Base-by-base conservation (phyloP, 257 asterid genomes). In the Fraxinus anomala region DNA sequence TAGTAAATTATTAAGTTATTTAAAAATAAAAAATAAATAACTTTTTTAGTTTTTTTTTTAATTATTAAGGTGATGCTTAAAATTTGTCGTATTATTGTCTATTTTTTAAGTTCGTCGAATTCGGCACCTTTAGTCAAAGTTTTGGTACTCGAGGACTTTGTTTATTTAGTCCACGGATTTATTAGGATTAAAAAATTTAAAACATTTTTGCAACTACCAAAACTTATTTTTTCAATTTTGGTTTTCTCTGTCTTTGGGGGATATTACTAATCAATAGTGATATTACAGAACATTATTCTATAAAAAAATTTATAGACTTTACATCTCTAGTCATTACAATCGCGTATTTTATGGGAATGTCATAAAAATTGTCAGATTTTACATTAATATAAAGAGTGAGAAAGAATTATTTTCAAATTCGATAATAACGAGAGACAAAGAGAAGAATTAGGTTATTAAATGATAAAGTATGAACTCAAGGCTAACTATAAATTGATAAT, bases 61-160 rank as follows among this genome's bases (percentile, higher is more conserved):
- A 28, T 28, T 5, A 26, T 24, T 63, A 26, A 24, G 69, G 69
- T 10, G 69, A 63, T 24, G 34, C 69, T 63, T n/a, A 63, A 9
- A 59, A 24, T 10, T 24, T 63, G 36, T 63, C 8, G 36, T 63
- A 23, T 63, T 24, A 63, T 12, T 26, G 33, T 23, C 17, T 63
- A 10, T 23, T 63, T 23, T 10, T 24, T 63, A 56, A 70, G 74
- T 82, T 84, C 85, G 79, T 79, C 83, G 83, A 81, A 78, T 76
- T 78, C 82, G 80, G 85, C 83, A 79, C 68, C 79, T 72, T 6
- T 72, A 47, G 85, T 78, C 85, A 75, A 84, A 78, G 68, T 81
- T 77, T 78, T 79, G 85, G 87, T 77, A 78, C 85, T 84, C 87
- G 87, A 84, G 85, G 77, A 61, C 24, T 54, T n/a, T 39, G 69